These are phyloP conservation scores for Arthroderma sp. DNA, from an alignment of 2,329 filamentous ascomycete genomes.

Conservation along the genomic window DNA sequence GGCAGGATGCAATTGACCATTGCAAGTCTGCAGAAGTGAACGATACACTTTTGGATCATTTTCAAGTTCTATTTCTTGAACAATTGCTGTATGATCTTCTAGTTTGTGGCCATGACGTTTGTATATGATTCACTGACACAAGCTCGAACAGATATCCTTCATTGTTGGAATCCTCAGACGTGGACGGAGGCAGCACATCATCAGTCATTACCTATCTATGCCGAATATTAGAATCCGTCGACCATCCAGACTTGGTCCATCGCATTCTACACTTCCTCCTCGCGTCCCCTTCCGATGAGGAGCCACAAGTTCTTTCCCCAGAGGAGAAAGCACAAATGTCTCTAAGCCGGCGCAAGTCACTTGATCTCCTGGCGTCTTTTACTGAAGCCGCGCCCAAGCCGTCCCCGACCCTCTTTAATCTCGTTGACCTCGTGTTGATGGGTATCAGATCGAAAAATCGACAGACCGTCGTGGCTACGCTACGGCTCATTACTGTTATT, in stretches of 20 bases:
- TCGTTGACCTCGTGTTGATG: conserved; percentile 79
- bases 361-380: conserved; percentile 72
- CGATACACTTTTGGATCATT: conserved; percentile 86
- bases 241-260: conserved; percentile 87
- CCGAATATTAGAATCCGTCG: conserved; percentile 77
- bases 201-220: conserved; percentile 89
- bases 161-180: conserved; percentile 87
- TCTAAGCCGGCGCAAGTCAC: conserved; percentile 65
- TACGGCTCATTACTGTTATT: conserved; percentile 77
- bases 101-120: no score
- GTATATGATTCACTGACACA: no score
- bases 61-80: conserved; percentile 89
- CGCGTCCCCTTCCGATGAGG: conserved; percentile 47
- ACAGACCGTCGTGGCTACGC: conserved; percentile 78
- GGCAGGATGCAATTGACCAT: conserved; percentile 96
- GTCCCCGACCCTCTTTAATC: conserved; percentile 79
- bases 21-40: conserved; percentile 86
- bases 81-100: conserved; percentile 59
- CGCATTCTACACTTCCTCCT: conserved; percentile 87
- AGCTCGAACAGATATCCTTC: conserved; percentile 63
- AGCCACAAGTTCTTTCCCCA: conserved; percentile 24
- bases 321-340: conserved; percentile 49
- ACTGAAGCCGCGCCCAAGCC: conserved; percentile 60
- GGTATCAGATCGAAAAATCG: conserved; percentile 72
- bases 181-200: conserved; percentile 90